Percentiles rank a stretch among this genome's conserved stretches.
phyloP scores from a whole-genome alignment of 176 grass and related monocot species.

The Pharus latifolius region DNA sequence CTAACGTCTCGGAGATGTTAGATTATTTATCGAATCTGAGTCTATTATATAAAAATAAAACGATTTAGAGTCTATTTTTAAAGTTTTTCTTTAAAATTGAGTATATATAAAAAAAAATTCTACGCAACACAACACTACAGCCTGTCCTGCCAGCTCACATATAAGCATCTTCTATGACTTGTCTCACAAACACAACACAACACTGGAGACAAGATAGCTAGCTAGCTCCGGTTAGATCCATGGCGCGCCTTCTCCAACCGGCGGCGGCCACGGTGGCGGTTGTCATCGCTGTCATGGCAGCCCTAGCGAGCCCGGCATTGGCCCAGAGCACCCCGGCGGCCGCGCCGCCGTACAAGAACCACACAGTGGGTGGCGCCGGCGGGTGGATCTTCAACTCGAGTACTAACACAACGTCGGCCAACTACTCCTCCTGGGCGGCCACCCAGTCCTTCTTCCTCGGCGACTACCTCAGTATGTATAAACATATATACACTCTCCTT shows the following conservation, averaged over 20 bases:
- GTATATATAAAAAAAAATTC: no score
- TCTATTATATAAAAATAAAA: no score
- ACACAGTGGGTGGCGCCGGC: constrained; percentile 51
- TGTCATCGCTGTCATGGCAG: not conserved
- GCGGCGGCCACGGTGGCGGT: not conserved
- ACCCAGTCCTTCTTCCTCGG: constrained; percentile 61
- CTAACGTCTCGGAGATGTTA: no score
- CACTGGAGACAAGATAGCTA: not conserved
- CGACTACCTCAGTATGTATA: constrained; percentile 73
- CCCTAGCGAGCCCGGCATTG: not conserved
- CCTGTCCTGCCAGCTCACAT: no score
- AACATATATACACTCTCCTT: no score
- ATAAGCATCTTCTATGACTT: no score
- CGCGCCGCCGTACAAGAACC: constrained; percentile 44
- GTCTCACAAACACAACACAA: not conserved
- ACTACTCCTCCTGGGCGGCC: constrained; percentile 73
- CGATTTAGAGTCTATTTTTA: no score
- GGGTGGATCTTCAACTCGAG: constrained; percentile 70
- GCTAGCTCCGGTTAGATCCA: not conserved
- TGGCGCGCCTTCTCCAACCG: not conserved
- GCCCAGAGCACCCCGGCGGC: constrained; percentile 2
- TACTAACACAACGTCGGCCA: constrained; percentile 36
- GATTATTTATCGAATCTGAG: no score
- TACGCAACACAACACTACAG: no score
- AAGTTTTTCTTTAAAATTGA: no score